Evolutionary conservation across 176 grass and related monocot genomes (phyloP).

Genomic region (Ensete ventricosum): DNA sequence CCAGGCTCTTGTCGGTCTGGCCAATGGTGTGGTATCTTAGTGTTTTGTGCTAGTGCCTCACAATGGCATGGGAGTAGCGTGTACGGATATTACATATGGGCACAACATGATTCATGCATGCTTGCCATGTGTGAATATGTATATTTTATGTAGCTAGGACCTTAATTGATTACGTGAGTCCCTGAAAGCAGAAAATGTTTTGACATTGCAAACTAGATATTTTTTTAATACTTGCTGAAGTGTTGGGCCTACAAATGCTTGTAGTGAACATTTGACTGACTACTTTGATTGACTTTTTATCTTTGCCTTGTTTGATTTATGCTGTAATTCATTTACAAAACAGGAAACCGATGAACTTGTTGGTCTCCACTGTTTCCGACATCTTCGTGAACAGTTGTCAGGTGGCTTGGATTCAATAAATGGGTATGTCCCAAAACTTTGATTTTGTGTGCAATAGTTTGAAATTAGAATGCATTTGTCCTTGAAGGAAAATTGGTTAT

Average conservation of each 20-base stretch:
- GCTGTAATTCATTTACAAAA: slow-evolving; percentile 1
- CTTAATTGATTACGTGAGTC: background rate
- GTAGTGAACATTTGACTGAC: background rate
- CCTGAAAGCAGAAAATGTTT: background rate
- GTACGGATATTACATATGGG: background rate
- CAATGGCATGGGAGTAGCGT: background rate
- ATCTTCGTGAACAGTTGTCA: slow-evolving; percentile 88
- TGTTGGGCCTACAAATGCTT: background rate
- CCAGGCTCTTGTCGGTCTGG: background rate
- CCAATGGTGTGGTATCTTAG: background rate
- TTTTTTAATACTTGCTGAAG: background rate
- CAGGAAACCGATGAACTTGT: slow-evolving; percentile 94
- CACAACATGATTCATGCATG: background rate
- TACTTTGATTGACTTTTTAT: background rate
- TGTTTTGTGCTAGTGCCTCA: background rate
- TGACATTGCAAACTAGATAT: background rate
- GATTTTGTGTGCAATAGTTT: background rate
- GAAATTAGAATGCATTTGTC: background rate
- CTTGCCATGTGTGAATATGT: background rate
- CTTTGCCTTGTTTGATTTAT: background rate
- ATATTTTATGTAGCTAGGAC: background rate
- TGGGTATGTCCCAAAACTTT: slow-evolving; percentile 34
- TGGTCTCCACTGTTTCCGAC: slow-evolving; percentile 92
- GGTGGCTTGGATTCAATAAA: slow-evolving; percentile 81
- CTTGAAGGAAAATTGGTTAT: background rate